Evolutionary conservation across 2,329 filamentous ascomycete species (phyloP).

Genomic region (Biscogniauxia marginata): DNA sequence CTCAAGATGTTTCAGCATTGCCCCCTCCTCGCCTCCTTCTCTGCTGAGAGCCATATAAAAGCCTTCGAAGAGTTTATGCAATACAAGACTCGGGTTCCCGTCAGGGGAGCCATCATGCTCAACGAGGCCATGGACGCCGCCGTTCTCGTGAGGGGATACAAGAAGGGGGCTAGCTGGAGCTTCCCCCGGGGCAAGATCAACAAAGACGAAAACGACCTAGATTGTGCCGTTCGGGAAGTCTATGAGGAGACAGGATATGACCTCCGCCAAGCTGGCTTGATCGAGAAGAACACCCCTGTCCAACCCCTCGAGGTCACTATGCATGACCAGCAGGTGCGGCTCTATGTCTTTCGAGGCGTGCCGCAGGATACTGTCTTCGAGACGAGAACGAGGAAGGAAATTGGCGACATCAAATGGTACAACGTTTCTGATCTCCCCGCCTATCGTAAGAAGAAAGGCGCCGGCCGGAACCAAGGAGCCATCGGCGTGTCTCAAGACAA

Average conservation of each 20-base stretch:
- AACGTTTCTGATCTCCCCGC: slow-evolving; percentile 84
- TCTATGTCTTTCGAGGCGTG: slow-evolving; percentile 89
- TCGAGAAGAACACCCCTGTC: slow-evolving; percentile 67
- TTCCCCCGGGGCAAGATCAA: slow-evolving; percentile 98
- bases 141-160: slow-evolving; percentile 95
- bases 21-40: slow-evolving; percentile 79
- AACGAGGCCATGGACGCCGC: slow-evolving; percentile 94
- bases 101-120: slow-evolving; percentile 89
- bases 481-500: slow-evolving; percentile 66
- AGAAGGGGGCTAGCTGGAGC: slow-evolving; percentile 94
- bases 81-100: slow-evolving; percentile 93
- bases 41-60: slow-evolving; percentile 71
- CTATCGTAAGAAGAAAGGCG: slow-evolving; percentile 64
- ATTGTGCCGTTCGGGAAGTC: slow-evolving; percentile 91
- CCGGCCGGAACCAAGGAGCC: slow-evolving; percentile 55
- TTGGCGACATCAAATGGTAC: slow-evolving; percentile 96
- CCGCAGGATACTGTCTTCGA: slow-evolving; percentile 86
- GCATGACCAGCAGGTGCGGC: slow-evolving; percentile 85
- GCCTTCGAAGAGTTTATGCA: slow-evolving; percentile 90
- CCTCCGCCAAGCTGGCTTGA: slow-evolving; percentile 70
- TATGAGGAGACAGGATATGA: slow-evolving; percentile 96
- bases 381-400: slow-evolving; percentile 91
- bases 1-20: slow-evolving; percentile 92
- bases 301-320: slow-evolving; percentile 88
- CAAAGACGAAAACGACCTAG: slow-evolving; percentile 90